Percentiles rank a stretch among this genome's conserved stretches.
phyloP scores from a whole-genome alignment of 352 stramenopile genomes.

The Phytophthora ramorum region DNA sequence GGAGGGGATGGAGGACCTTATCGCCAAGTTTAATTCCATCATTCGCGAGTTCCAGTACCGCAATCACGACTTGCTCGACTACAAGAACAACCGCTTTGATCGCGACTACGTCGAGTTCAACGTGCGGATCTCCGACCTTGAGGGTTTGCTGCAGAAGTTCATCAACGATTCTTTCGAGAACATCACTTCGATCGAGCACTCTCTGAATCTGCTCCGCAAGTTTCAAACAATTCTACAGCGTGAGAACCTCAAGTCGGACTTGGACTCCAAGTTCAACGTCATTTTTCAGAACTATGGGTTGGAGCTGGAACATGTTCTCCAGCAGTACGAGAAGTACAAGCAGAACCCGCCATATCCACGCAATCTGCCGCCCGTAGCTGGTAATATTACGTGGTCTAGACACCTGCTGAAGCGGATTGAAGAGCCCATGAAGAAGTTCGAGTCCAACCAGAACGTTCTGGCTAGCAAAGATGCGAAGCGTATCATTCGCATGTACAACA shows the following conservation, averaged over 20 bases:
- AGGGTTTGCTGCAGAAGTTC: slow-evolving; percentile 97
- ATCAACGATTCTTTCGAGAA: slow-evolving; percentile 99
- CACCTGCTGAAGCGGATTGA: slow-evolving; percentile 99
- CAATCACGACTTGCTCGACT: slow-evolving; percentile 97
- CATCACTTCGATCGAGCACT: slow-evolving; percentile 98
- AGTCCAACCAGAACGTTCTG: slow-evolving; percentile 98
- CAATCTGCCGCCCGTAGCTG: slow-evolving; percentile 97
- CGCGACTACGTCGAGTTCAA: slow-evolving; percentile 97
- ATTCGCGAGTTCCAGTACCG: slow-evolving; percentile 98
- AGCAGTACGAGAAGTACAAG: slow-evolving; percentile 99
- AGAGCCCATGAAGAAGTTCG: slow-evolving; percentile 99
- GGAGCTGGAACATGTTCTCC: slow-evolving; percentile 97
- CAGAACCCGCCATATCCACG: slow-evolving; percentile 96
- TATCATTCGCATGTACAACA: slow-evolving; percentile 99
- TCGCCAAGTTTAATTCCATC: slow-evolving; percentile 95
- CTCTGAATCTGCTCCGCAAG: slow-evolving; percentile 96
- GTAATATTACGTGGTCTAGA: slow-evolving; percentile 98
- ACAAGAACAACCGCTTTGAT: slow-evolving; percentile 99
- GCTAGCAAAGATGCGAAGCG: slow-evolving; percentile 97
- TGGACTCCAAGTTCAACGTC: slow-evolving; percentile 99
- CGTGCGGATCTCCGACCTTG: slow-evolving; percentile 96
- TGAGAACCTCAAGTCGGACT: slow-evolving; percentile 97
- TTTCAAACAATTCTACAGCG: slow-evolving; percentile 98
- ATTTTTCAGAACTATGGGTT: slow-evolving; percentile 99
- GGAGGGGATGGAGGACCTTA: slow-evolving; percentile 92